Conservation (phyloP, 2,329 filamentous ascomycete genomes). For the Ophiostoma fasciatum region DNA sequence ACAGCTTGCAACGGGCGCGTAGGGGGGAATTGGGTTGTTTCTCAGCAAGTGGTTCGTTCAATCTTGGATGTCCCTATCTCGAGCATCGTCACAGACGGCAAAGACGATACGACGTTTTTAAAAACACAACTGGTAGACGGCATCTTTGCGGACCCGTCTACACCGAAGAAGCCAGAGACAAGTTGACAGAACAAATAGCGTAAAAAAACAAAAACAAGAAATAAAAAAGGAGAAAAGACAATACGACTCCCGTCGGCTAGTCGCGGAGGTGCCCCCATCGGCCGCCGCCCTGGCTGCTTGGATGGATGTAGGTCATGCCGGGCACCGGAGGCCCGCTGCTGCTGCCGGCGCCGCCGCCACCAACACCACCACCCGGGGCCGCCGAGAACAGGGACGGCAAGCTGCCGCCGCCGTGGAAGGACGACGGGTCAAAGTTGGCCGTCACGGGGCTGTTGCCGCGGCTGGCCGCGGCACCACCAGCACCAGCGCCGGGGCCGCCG, state of each 20-base stretch:
- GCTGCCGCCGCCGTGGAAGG: conserved; percentile 13
- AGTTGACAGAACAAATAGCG: neutral
- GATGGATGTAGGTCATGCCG: conserved; percentile 25
- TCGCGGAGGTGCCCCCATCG: conserved; percentile 32
- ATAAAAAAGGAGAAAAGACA: neutral
- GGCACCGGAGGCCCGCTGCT: conserved; percentile 13
- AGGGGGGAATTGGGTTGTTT: too few species aligned
- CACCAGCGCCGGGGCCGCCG: conserved; percentile 1
- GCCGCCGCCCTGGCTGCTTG: conserved; percentile 23
- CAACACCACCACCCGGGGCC: neutral
- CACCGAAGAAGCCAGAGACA: neutral
- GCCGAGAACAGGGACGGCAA: neutral
- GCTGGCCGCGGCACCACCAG: conserved; percentile 17
- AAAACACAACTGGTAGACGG: too few species aligned
- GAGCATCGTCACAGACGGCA: too few species aligned
- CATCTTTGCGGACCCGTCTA: too few species aligned
- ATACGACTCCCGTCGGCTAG: too few species aligned
- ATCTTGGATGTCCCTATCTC: neutral
- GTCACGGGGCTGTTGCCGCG: conserved; percentile 35
- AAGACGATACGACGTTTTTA: too few species aligned
- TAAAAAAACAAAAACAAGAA: neutral
- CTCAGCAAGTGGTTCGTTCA: too few species aligned
- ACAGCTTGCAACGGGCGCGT: too few species aligned
- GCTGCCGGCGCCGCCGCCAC: neutral
- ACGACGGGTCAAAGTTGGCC: conserved; percentile 17